These are phyloP conservation scores for Cryphonectria parasitica DNA, from an alignment of 2,329 filamentous ascomycete species.

Conservation along the genomic window DNA sequence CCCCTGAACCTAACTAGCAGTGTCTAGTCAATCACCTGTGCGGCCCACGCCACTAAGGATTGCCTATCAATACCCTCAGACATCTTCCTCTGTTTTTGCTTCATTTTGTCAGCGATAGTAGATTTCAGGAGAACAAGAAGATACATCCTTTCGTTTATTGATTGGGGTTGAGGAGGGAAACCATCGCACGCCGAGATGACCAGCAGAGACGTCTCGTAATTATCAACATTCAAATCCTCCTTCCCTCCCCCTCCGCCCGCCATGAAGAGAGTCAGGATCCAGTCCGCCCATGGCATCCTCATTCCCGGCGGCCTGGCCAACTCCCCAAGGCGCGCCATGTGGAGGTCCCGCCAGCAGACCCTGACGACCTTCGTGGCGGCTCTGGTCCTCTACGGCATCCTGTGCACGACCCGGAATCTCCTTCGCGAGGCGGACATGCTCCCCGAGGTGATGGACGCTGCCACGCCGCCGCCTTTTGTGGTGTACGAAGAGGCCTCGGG, in stretches of 20 bases:
- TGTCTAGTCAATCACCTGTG: neutral
- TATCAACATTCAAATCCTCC: neutral
- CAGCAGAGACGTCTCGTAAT: slow-evolving; percentile 15
- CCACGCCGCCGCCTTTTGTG: neutral
- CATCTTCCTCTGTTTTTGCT: neutral
- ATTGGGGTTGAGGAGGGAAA: neutral
- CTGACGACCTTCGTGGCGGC: slow-evolving; percentile 21
- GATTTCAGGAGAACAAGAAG: neutral
- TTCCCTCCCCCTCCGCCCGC: neutral
- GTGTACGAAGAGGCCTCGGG: slow-evolving; percentile 7
- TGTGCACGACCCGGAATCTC: slow-evolving; percentile 21
- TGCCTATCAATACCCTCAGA: neutral
- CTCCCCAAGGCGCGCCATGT: slow-evolving; percentile 24
- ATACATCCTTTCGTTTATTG: neutral
- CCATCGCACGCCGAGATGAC: slow-evolving; percentile 17
- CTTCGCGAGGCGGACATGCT: slow-evolving; percentile 24
- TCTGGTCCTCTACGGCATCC: slow-evolving; percentile 24
- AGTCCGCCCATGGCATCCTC: slow-evolving; percentile 28
- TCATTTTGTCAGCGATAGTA: too few species aligned
- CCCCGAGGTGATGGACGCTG: slow-evolving; percentile 6
- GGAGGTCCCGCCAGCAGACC: slow-evolving; percentile 28
- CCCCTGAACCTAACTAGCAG: slow-evolving; percentile 6
- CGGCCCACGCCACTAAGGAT: neutral
- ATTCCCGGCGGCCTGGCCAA: slow-evolving; percentile 26
- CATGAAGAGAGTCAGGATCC: slow-evolving; percentile 29